A percentile compares a stretch with the other conserved stretches of the same genome.
Evolutionary conservation across 2,329 filamentous ascomycete genomes (phyloP).

Genomic region (Diaporthe velutina): DNA sequence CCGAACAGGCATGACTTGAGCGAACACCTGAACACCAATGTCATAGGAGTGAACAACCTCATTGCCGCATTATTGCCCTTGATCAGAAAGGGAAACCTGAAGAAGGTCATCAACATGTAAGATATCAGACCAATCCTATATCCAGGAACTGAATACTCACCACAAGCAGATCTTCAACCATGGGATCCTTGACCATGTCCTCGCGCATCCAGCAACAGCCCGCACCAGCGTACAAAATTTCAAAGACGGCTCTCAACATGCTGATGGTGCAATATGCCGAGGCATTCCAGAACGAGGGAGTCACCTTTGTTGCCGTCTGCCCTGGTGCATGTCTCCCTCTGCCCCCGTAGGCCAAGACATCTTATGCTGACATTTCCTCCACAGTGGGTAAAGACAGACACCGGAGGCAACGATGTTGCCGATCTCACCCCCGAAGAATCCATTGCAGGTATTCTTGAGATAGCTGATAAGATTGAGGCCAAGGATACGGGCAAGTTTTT

Average conservation of each 20-base stretch:
- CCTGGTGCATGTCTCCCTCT: conserved; percentile 55
- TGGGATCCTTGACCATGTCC: conserved; percentile 41
- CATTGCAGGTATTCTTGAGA: neutral
- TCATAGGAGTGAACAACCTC: neutral
- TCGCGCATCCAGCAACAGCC: conserved; percentile 52
- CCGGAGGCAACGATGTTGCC: neutral
- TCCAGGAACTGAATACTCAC: neutral
- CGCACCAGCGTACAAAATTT: conserved; percentile 45
- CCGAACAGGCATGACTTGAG: conserved; percentile 54
- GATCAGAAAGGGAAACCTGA: conserved; percentile 43
- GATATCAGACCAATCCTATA: neutral
- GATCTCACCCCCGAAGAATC: neutral
- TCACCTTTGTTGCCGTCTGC: conserved; percentile 57
- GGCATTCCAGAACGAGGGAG: conserved; percentile 55
- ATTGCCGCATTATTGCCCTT: neutral
- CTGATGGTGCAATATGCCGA: conserved; percentile 59
- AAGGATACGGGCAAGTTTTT: neutral
- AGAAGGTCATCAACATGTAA: conserved; percentile 60
- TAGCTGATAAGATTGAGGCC: no score
- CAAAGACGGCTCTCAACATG: conserved; percentile 62
- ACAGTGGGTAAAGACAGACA: conserved; percentile 8
- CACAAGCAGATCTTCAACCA: conserved; percentile 31
- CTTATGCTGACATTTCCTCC: neutral
- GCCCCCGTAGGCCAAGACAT: no score
- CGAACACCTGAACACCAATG: conserved; percentile 47